Evolutionary conservation across 805 yeast genomes (phyloP).

Genomic region (Spathaspora hagerdaliae): DNA sequence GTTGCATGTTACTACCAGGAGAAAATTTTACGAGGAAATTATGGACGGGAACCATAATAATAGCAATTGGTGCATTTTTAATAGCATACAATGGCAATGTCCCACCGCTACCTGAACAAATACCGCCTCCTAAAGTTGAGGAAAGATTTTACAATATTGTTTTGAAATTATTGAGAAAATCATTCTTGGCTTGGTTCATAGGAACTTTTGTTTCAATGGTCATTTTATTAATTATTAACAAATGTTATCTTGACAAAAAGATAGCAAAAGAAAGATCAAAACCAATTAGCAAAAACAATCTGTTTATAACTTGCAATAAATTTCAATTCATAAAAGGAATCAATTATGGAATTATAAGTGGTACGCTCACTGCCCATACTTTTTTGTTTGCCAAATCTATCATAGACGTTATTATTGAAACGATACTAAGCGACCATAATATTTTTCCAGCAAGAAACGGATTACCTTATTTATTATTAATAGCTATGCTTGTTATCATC

Average conservation of each 20-base stretch:
- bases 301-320: slow-evolving; percentile 7
- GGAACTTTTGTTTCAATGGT: slow-evolving; percentile 28
- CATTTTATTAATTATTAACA: slow-evolving; percentile 20
- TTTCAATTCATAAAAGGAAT: slow-evolving; percentile 49
- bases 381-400: slow-evolving; percentile 80
- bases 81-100: slow-evolving; percentile 72
- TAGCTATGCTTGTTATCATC: slow-evolving; percentile 57
- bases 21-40: slow-evolving; percentile 63
- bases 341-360: slow-evolving; percentile 64
- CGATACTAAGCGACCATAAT: slow-evolving; percentile 29
- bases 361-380: slow-evolving; percentile 81
- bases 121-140: slow-evolving; percentile 20
- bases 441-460: slow-evolving; percentile 16
- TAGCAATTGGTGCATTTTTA: slow-evolving; percentile 68
- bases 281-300: neutral
- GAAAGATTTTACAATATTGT: slow-evolving; percentile 37
- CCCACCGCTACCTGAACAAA: slow-evolving; percentile 7
- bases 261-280: slow-evolving; percentile 4
- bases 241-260: slow-evolving; percentile 12
- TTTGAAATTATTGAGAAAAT: slow-evolving; percentile 30
- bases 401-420: slow-evolving; percentile 59
- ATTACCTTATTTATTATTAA: slow-evolving; percentile 42
- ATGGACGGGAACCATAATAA: slow-evolving; percentile 60
- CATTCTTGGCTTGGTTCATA: slow-evolving; percentile 58
- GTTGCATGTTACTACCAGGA: slow-evolving; percentile 62